Evolutionary conservation across 495 filamentous ascomycete species (phyloP).

Genomic region (Penicillium atrosanguineum): DNA sequence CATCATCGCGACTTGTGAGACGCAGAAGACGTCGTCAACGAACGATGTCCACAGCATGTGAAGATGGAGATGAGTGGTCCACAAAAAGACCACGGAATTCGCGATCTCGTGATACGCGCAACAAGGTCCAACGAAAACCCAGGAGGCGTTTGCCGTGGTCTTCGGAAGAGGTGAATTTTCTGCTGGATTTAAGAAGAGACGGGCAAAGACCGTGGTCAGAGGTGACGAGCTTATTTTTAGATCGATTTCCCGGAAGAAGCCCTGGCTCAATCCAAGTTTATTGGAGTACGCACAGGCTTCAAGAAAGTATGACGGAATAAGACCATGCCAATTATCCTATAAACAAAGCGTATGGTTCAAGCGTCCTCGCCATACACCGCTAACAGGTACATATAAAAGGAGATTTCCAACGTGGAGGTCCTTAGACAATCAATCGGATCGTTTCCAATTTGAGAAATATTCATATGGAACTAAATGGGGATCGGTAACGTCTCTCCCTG

Average conservation of each 20-base stretch:
- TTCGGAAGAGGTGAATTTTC: constrained; percentile 18
- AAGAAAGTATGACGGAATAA: no score
- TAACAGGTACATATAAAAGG: no score
- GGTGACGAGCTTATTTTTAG: constrained; percentile 22
- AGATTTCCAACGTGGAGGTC: no score
- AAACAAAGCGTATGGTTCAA: no score
- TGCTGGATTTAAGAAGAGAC: constrained; percentile 23
- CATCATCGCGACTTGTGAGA: neutral
- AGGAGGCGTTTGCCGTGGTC: constrained; percentile 20
- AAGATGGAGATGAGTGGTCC: constrained; percentile 7
- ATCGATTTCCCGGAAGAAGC: constrained; percentile 19
- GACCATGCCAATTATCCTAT: no score
- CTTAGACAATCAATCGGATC: no score
- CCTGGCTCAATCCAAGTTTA: constrained; percentile 21
- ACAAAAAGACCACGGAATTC: neutral
- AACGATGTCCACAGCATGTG: constrained; percentile 6
- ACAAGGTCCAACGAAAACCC: constrained; percentile 6
- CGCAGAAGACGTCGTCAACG: neutral
- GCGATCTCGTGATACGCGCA: neutral
- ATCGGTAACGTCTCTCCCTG: no score
- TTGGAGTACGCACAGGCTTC: constrained; percentile 13
- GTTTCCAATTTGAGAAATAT: no score
- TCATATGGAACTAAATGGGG: no score
- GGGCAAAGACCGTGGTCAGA: constrained; percentile 20
- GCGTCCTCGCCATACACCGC: no score